phyloP scores from a whole-genome alignment of 2,329 filamentous ascomycete genomes.

The Aspergillus felis region DNA sequence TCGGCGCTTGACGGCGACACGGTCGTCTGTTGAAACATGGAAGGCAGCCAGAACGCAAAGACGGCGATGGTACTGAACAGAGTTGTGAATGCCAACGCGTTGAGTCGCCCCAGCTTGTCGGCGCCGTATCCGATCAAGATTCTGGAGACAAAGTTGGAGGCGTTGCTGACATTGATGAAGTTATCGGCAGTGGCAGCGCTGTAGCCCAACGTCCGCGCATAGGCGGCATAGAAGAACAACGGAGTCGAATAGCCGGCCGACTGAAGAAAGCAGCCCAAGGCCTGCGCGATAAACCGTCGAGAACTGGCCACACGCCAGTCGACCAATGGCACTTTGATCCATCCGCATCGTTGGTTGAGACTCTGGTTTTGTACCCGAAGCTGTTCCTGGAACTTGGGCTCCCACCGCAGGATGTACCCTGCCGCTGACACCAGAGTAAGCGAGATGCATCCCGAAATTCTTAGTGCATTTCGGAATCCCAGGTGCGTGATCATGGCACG shows the following conservation, averaged over 20 bases:
- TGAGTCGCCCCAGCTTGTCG: slow-evolving; percentile 17
- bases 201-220: slow-evolving; percentile 38
- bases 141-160: slow-evolving; percentile 37
- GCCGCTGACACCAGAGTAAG: slow-evolving; percentile 25
- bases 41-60: slow-evolving; percentile 23
- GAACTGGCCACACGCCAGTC: slow-evolving; percentile 32
- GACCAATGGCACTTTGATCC: slow-evolving; percentile 27
- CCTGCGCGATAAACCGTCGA: slow-evolving; percentile 34
- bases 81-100: slow-evolving; percentile 33
- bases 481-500: too few species aligned
- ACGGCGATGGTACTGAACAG: slow-evolving; percentile 26
- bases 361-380: slow-evolving; percentile 1
- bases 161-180: slow-evolving; percentile 40
- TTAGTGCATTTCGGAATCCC: slow-evolving; percentile 27
- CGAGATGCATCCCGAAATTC: slow-evolving; percentile 30
- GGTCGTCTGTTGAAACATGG: background rate
- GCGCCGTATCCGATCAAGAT: slow-evolving; percentile 37
- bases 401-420: slow-evolving; percentile 25
- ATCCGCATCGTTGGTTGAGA: background rate
- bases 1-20: slow-evolving; percentile 13
- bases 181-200: slow-evolving; percentile 32
- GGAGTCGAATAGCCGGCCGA: slow-evolving; percentile 39
- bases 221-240: slow-evolving; percentile 38
- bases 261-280: slow-evolving; percentile 33
- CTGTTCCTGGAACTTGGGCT: slow-evolving; percentile 19